These are phyloP conservation scores for Parascedosporium putredinis DNA, from an alignment of 2,329 filamentous ascomycete genomes.

Conservation along the genomic window DNA sequence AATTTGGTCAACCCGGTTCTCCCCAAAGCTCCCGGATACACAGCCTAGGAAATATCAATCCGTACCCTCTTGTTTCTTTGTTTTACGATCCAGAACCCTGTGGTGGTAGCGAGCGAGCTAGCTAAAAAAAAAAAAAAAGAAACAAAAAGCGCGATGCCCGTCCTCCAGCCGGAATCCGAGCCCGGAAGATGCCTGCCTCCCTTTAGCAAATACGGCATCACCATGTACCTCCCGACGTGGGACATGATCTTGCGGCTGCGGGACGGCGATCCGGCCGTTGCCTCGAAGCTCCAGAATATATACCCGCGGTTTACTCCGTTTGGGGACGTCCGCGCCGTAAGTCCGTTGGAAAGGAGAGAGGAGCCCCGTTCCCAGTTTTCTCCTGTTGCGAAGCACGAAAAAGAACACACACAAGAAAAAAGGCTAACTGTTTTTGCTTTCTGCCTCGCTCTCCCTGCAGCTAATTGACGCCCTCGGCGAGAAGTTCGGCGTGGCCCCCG, in stretches of 20 bases:
- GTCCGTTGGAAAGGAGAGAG: conserved; percentile 7
- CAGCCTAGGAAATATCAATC: too few relatives aligned
- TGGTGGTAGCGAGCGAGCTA: too few relatives aligned
- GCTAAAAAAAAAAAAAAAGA: too few relatives aligned
- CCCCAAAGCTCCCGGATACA: too few relatives aligned
- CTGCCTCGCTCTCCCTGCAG: too few relatives aligned
- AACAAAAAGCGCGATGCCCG: too few relatives aligned
- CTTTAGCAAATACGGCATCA: conserved; percentile 34
- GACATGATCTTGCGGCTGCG: conserved; percentile 26
- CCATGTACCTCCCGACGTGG: conserved; percentile 35
- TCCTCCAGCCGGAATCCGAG: conserved; percentile 26
- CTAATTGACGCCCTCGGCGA: conserved; percentile 26
- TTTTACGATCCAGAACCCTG: too few relatives aligned
- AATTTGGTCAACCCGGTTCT: too few relatives aligned
- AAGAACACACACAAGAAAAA: background rate
- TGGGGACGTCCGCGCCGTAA: conserved; percentile 23
- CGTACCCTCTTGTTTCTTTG: background rate
- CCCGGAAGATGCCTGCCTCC: conserved; percentile 36
- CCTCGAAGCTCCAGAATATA: conserved; percentile 28
- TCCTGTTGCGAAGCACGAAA: too few relatives aligned
- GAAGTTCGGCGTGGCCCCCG: conserved; percentile 16
- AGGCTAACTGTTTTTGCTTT: too few relatives aligned
- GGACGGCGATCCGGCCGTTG: conserved; percentile 26
- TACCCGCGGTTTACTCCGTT: conserved; percentile 37
- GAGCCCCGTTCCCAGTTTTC: too few relatives aligned